Base-by-base conservation (phyloP, 169 alveolate species). In the Cryptosporidium meleagridis region DNA sequence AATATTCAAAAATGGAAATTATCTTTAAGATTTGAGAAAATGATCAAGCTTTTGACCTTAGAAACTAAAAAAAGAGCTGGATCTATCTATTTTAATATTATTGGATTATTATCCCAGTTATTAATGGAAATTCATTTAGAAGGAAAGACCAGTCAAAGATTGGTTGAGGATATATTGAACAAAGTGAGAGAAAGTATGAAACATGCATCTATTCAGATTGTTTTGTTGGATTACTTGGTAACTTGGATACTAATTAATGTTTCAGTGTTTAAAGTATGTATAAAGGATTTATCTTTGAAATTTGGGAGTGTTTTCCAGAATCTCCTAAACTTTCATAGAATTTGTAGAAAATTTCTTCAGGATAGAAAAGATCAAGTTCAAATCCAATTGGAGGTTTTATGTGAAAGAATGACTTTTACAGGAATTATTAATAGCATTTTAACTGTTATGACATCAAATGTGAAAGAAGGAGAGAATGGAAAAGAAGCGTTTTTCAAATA, bases 181-280 rank as follows among this genome's bases (percentile, higher is more conserved):
- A 55, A 37, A 16, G 52, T 73, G 23, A 16, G 71, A 29, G 86
- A 73, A 73, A 55, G 71, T 12, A 73, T 73, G 86, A 73, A 58
- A 59, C 86, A 73, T 44, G 58, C 53, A 59, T 73, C 86, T 10
- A 16, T 53, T 4, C 52, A 52, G 10, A 41, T 18, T 4, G 21
- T 80, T 26, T 41, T 59, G 23, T 59, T 80, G 45, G 39, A 61
- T 48, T 80, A 80, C 68, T 23, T 62, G 31, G n/a, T 80, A 26
- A 62, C 80, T 58, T 80, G 89, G 89, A 80, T 80, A 44, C 23
- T 80, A 18, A 26, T 80, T 21, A 62, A 65, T 21, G 33, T 35
- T 45, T 41, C 39, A 16, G 29, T 70, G 0, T 45, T 70, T 26
- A 9, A 37, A 44, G 67, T 45, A 16, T 67, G 55, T 37, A 67